These are phyloP conservation scores for Xylaria sp. DNA, from an alignment of 2,329 filamentous ascomycete genomes.

Conservation along the genomic window DNA sequence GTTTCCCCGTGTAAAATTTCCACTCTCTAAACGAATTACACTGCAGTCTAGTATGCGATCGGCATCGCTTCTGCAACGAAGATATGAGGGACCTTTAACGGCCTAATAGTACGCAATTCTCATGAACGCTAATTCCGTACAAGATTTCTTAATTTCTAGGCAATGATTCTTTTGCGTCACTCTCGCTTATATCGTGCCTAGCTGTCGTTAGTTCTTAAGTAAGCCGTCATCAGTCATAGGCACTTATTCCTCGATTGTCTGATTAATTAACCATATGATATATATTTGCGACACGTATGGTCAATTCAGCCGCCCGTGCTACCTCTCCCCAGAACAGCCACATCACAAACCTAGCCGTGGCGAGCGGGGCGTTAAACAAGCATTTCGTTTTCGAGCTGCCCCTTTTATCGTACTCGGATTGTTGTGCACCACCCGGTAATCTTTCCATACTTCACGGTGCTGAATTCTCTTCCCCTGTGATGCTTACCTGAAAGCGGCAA, in stretches of 20 bases:
- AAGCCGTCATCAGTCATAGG: not conserved
- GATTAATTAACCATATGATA: not conserved
- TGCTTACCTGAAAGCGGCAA: not conserved
- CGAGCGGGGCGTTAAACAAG: not conserved
- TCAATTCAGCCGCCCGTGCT: not conserved
- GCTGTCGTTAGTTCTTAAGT: not conserved
- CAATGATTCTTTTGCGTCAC: not conserved
- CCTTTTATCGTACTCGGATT: not conserved
- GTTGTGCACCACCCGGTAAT: not conserved
- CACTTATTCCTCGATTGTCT: not conserved
- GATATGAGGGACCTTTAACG: constrained; percentile 19
- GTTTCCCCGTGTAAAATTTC: constrained; percentile 31
- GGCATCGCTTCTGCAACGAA: constrained; percentile 22
- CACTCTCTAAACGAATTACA: constrained; percentile 27
- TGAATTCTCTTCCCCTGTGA: not conserved
- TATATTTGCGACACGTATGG: not conserved
- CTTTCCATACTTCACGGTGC: not conserved
- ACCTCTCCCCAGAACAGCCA: not conserved
- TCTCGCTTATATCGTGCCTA: not conserved
- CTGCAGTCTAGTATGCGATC: constrained; percentile 30
- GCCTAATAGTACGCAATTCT: constrained; percentile 23
- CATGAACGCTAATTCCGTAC: not conserved
- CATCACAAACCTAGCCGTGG: not conserved
- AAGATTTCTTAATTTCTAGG: not conserved
- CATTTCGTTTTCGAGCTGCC: not conserved